phyloP scores from a whole-genome alignment of 495 filamentous ascomycete genomes.

The Pyrenula massariospora region DNA sequence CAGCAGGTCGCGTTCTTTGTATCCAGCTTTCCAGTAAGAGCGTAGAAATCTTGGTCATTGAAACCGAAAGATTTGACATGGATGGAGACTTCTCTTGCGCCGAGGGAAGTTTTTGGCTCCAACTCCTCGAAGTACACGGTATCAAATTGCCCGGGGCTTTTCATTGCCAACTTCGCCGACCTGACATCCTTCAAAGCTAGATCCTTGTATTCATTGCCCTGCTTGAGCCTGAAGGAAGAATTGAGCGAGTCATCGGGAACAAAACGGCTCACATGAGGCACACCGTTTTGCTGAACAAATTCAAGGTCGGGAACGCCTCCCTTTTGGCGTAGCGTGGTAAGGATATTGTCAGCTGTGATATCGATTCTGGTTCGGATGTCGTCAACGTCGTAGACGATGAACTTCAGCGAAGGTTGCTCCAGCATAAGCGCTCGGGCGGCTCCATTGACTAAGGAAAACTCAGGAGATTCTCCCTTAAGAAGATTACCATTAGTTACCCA shows the following conservation, averaged over 20 bases:
- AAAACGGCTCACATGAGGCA: slow-evolving; percentile 1
- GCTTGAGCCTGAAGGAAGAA: background rate
- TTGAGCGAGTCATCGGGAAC: background rate
- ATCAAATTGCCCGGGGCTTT: background rate
- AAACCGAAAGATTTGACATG: slow-evolving; percentile 39
- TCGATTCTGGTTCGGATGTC: slow-evolving; percentile 7
- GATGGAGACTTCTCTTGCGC: slow-evolving; percentile 29
- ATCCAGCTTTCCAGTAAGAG: slow-evolving; percentile 36
- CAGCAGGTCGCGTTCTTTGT: slow-evolving; percentile 6
- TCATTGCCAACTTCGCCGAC: background rate
- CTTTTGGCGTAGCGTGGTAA: background rate
- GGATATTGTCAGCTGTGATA: background rate
- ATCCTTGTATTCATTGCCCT: background rate
- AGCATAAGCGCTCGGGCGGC: slow-evolving; percentile 23
- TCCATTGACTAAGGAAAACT: slow-evolving; percentile 24
- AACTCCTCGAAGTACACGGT: background rate
- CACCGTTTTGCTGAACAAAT: background rate
- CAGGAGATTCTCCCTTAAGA: slow-evolving; percentile 10
- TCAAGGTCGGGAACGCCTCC: background rate
- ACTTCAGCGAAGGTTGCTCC: slow-evolving; percentile 15
- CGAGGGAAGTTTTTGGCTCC: slow-evolving; percentile 15
- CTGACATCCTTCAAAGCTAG: background rate
- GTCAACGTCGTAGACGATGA: slow-evolving; percentile 22
- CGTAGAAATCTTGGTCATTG: slow-evolving; percentile 39
- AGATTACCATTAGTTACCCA: slow-evolving; percentile 28